These are phyloP conservation scores for Ceratobasidium papillatum DNA, from an alignment of 1,284 basidiomycete genomes.

Conservation along the genomic window DNA sequence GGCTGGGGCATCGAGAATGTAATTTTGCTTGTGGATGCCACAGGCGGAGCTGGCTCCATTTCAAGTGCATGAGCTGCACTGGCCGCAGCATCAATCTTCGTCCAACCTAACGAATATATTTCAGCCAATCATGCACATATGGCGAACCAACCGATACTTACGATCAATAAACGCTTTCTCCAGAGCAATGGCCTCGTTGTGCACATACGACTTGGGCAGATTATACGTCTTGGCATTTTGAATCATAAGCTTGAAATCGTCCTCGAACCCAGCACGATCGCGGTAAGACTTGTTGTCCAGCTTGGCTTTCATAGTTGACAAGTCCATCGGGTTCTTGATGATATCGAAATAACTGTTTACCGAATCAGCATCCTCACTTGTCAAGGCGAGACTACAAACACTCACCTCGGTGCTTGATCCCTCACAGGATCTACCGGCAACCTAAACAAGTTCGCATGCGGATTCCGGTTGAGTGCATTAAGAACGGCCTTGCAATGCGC, in stretches of 20 bases:
- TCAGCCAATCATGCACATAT: neutral
- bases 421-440: constrained; percentile 91
- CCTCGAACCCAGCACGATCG: constrained; percentile 83
- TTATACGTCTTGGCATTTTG: constrained; percentile 92
- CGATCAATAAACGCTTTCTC: constrained; percentile 88
- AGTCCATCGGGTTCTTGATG: constrained; percentile 94
- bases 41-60: constrained; percentile 68
- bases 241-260: constrained; percentile 90
- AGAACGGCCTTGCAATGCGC: constrained; percentile 66
- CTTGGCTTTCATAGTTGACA: constrained; percentile 89
- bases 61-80: constrained; percentile 35
- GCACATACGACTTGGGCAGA: constrained; percentile 71
- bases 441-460: constrained; percentile 80
- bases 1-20: constrained; percentile 60
- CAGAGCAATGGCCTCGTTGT: constrained; percentile 78
- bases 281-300: constrained; percentile 84
- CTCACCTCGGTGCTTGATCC: constrained; percentile 83
- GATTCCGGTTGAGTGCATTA: constrained; percentile 63
- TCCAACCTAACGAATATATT: constrained; percentile 28
- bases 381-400: constrained; percentile 40
- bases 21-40: constrained; percentile 62
- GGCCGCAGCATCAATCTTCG: constrained; percentile 33
- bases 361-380: constrained; percentile 21
- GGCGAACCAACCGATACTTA: constrained; percentile 55
- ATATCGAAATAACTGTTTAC: constrained; percentile 82